Conservation (phyloP, 2,329 filamentous ascomycete genomes). For the Fusarium luffae region DNA sequence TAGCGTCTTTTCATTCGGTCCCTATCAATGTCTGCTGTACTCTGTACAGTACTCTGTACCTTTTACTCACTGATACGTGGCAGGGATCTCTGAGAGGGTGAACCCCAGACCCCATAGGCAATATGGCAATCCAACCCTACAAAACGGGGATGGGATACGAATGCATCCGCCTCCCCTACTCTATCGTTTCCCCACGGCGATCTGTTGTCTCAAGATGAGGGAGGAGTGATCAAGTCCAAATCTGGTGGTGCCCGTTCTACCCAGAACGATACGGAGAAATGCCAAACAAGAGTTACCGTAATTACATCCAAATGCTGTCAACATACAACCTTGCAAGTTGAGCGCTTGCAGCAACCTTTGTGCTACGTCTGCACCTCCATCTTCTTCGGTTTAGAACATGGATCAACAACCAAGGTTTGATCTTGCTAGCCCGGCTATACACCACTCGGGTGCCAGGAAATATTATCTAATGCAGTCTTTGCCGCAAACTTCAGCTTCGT, state of each 20-base stretch:
- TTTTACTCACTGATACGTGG: constrained; percentile 1
- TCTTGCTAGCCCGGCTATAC: constrained; percentile 22
- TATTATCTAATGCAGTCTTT: constrained; percentile 36
- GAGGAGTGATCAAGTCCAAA: not conserved
- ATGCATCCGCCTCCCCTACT: constrained; percentile 21
- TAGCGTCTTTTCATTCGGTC: constrained; percentile 17
- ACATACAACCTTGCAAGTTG: constrained; percentile 22
- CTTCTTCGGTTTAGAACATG: constrained; percentile 21
- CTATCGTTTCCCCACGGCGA: constrained; percentile 7
- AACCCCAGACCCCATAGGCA: constrained; percentile 25
- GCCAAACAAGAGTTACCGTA: not conserved
- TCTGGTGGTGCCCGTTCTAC: not conserved
- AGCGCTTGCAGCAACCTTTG: constrained; percentile 28
- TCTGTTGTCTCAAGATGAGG: constrained; percentile 17
- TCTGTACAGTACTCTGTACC: not conserved
- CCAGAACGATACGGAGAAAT: not conserved
- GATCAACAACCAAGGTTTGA: constrained; percentile 21
- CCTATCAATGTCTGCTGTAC: constrained; percentile 5
- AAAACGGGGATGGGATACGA: constrained; percentile 21
- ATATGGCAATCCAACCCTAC: constrained; percentile 10
- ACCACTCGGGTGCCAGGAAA: constrained; percentile 15
- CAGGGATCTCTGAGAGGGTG: constrained; percentile 18
- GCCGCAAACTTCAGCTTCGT: constrained; percentile 32
- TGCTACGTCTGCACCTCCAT: constrained; percentile 34
- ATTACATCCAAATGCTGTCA: constrained; percentile 6